Conservation (phyloP, 805 yeast genomes). For the Candida boleticola region DNA sequence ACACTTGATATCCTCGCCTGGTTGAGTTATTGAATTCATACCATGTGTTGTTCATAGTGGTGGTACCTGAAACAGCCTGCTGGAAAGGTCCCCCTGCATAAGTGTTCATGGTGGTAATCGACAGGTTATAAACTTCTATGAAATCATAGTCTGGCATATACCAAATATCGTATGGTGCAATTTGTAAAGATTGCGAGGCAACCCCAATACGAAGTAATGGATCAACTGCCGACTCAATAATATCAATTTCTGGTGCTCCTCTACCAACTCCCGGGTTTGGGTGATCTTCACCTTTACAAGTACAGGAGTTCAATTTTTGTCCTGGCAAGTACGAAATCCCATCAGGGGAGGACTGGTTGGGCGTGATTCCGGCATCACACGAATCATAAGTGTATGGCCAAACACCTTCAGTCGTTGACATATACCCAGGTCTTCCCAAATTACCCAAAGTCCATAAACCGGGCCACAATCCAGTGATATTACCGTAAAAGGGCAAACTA, state of each 20-base stretch:
- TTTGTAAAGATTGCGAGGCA: slow-evolving; percentile 89
- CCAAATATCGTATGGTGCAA: slow-evolving; percentile 96
- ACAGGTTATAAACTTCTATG: slow-evolving; percentile 65
- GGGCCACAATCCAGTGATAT: slow-evolving; percentile 40
- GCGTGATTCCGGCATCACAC: slow-evolving; percentile 41
- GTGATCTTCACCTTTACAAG: slow-evolving; percentile 36
- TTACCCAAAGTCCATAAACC: slow-evolving; percentile 44
- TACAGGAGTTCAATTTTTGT: slow-evolving; percentile 32
- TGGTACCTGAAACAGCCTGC: slow-evolving; percentile 83
- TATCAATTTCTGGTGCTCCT: slow-evolving; percentile 74
- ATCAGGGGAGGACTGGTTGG: slow-evolving; percentile 40
- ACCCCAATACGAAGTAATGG: slow-evolving; percentile 53
- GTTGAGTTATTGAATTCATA: slow-evolving; percentile 62
- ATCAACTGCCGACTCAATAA: slow-evolving; percentile 78
- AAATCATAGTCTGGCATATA: slow-evolving; percentile 85
- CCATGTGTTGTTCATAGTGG: slow-evolving; percentile 81
- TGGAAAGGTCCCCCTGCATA: slow-evolving; percentile 93
- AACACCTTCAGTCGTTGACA: slow-evolving; percentile 37
- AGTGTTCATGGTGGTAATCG: slow-evolving; percentile 77
- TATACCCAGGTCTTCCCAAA: slow-evolving; percentile 38
- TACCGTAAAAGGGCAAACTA: slow-evolving; percentile 34
- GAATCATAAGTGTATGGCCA: slow-evolving; percentile 42
- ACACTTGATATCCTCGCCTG: slow-evolving; percentile 61
- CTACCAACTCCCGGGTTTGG: slow-evolving; percentile 38
- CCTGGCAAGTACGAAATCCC: slow-evolving; percentile 42